Evolutionary conservation across 805 yeast genomes (phyloP).

Genomic region (Ogataea nakhonphanomensis): DNA sequence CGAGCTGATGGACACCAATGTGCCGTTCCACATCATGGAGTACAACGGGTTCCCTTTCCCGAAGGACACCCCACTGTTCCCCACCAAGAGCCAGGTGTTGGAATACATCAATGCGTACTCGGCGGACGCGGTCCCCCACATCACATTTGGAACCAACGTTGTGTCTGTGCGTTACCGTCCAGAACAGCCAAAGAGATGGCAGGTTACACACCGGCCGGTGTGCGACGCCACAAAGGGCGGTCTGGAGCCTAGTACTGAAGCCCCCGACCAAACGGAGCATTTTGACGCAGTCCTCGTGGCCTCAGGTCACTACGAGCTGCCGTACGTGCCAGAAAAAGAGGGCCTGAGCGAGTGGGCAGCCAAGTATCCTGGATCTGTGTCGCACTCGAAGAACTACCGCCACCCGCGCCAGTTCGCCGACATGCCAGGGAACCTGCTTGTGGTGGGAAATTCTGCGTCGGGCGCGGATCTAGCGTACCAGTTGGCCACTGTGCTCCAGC

Average conservation of each 20-base stretch:
- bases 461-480: slow-evolving; percentile 72
- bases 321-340: slow-evolving; percentile 52
- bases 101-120: slow-evolving; percentile 55
- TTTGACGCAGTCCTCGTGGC: slow-evolving; percentile 66
- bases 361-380: slow-evolving; percentile 43
- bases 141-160: slow-evolving; percentile 49
- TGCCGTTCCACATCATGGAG: slow-evolving; percentile 64
- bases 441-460: slow-evolving; percentile 76
- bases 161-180: slow-evolving; percentile 34
- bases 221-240: slow-evolving; percentile 34
- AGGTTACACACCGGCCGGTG: slow-evolving; percentile 37
- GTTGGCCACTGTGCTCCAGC: slow-evolving; percentile 42
- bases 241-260: slow-evolving; percentile 8
- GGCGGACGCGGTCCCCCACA: slow-evolving; percentile 36
- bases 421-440: slow-evolving; percentile 43
- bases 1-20: slow-evolving; percentile 66
- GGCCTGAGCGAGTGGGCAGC: slow-evolving; percentile 51
- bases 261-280: slow-evolving; percentile 34
- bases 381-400: slow-evolving; percentile 61
- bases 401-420: slow-evolving; percentile 40
- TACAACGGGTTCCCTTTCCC: slow-evolving; percentile 54
- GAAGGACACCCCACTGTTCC: slow-evolving; percentile 47
- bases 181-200: slow-evolving; percentile 36
- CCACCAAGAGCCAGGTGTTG: slow-evolving; percentile 55
- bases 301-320: slow-evolving; percentile 60